These are phyloP conservation scores for Pittosporum tobira DNA, from an alignment of 129 eudicot genomes.

Conservation along the genomic window DNA sequence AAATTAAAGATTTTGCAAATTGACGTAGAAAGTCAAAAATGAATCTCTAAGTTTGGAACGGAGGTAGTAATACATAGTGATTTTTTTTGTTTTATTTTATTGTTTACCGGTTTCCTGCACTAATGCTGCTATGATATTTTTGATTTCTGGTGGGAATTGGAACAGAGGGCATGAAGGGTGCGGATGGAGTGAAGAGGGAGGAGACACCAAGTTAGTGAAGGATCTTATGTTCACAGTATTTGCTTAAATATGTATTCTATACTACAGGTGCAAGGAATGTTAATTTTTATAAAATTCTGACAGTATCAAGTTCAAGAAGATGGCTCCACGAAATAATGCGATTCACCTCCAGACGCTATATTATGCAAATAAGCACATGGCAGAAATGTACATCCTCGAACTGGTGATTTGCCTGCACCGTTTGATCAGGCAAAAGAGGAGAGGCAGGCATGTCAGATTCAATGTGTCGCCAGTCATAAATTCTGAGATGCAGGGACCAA, in stretches of 20 bases:
- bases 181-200: conserved; percentile 53
- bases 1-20: neutral
- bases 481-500: too few relatives aligned
- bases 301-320: conserved; percentile 65
- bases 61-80: neutral
- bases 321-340: conserved; percentile 27
- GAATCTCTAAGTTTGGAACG: neutral
- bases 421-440: conserved; percentile 40
- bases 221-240: neutral
- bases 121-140: neutral
- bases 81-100: neutral
- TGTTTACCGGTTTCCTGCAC: neutral
- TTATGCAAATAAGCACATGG: conserved; percentile 62
- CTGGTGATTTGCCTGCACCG: conserved; percentile 65
- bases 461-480: too few relatives aligned
- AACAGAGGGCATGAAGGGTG: conserved; percentile 48
- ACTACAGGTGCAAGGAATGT: neutral
- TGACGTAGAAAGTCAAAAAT: neutral
- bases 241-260: neutral
- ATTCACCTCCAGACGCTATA: conserved; percentile 70
- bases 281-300: neutral
- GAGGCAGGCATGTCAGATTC: too few relatives aligned
- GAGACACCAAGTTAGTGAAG: conserved; percentile 33
- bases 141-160: neutral
- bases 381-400: conserved; percentile 52